These are phyloP conservation scores for Phaffia tasmanica DNA, from an alignment of 768 basidiomycete genomes.

Conservation along the genomic window DNA sequence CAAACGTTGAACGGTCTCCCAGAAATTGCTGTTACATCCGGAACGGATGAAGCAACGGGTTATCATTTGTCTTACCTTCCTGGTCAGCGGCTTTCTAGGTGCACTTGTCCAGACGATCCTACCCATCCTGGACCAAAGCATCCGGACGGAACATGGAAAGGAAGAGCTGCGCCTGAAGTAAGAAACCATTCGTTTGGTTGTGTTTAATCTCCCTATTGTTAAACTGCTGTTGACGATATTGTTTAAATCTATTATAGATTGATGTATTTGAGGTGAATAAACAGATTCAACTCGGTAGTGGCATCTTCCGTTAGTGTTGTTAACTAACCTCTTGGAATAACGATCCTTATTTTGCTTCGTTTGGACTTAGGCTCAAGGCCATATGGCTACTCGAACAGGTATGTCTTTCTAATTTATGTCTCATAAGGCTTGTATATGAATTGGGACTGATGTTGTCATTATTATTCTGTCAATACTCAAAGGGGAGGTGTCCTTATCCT, in stretches of 20 bases:
- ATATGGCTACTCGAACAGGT: no score
- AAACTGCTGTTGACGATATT: background rate
- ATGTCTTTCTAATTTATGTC: no score
- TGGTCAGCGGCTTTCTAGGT: slow-evolving; percentile 48
- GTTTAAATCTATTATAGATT: slow-evolving; percentile 39
- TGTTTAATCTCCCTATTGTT: background rate
- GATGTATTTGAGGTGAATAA: slow-evolving; percentile 72
- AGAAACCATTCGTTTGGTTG: background rate
- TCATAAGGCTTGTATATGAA: no score
- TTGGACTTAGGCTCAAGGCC: no score
- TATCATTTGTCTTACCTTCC: slow-evolving; percentile 28
- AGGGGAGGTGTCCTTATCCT: background rate
- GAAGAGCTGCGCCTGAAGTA: slow-evolving; percentile 70
- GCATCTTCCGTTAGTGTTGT: background rate
- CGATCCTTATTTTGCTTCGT: no score
- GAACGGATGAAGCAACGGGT: background rate
- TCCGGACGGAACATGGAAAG: slow-evolving; percentile 36
- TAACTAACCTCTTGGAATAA: no score
- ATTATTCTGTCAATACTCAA: no score
- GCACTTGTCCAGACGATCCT: slow-evolving; percentile 47
- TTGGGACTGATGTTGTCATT: no score
- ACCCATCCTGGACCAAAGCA: slow-evolving; percentile 44
- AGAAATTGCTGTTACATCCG: slow-evolving; percentile 2
- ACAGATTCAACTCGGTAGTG: slow-evolving; percentile 33
- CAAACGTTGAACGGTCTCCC: slow-evolving; percentile 16